Evolutionary conservation across 1,284 basidiomycete species (phyloP).

Genomic region (Pisolithus thermaeus): DNA sequence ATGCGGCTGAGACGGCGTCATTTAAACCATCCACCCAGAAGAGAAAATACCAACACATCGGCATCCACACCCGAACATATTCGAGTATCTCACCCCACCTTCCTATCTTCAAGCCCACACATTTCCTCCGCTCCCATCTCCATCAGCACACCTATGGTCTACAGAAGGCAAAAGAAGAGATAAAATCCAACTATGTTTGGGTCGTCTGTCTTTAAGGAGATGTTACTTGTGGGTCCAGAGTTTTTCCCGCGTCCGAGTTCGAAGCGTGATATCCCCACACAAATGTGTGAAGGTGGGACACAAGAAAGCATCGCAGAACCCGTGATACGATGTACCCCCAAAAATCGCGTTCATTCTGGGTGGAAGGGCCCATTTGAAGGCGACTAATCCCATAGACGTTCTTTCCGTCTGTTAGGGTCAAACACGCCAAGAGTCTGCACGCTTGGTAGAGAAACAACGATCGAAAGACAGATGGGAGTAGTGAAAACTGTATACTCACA

Average conservation of each 20-base stretch:
- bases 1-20: not conserved
- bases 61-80: not conserved
- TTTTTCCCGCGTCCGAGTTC: not conserved
- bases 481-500: conserved; percentile 8
- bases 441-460: not conserved
- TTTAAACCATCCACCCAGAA: not conserved
- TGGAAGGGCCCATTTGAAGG: not conserved
- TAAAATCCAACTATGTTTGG: too few relatives aligned
- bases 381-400: not conserved
- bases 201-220: not conserved
- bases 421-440: not conserved
- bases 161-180: too few relatives aligned
- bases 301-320: conserved; percentile 1
- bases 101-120: not conserved
- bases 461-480: not conserved
- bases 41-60: not conserved
- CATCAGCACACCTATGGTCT: too few relatives aligned
- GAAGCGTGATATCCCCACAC: conserved; percentile 15
- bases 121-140: not conserved
- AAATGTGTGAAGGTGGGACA: not conserved
- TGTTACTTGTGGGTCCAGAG: not conserved
- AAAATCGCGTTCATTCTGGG: not conserved
- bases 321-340: not conserved
- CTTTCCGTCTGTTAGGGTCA: not conserved
- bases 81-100: too few relatives aligned